phyloP scores from a whole-genome alignment of 441 rosid species.

The Bocquillonia castaneifolia region DNA sequence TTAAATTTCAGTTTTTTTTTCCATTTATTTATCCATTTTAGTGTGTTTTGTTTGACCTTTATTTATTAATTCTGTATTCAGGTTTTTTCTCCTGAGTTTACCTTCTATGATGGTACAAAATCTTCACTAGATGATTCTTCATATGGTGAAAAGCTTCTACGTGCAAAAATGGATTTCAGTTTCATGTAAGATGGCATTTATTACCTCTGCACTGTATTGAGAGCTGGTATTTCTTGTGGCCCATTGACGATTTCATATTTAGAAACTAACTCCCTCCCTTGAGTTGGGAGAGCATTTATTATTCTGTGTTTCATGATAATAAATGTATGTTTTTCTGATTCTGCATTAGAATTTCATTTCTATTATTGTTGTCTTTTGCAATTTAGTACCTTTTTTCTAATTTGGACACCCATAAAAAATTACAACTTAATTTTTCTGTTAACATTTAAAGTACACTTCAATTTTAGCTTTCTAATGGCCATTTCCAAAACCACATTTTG shows the following conservation, averaged over 20 bases:
- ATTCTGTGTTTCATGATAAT: background rate
- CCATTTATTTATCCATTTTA: no score
- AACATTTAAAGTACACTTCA: background rate
- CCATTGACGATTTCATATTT: background rate
- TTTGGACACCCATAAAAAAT: no score
- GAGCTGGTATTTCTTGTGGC: background rate
- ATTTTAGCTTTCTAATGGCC: background rate
- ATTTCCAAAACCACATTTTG: background rate
- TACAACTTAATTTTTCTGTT: no score
- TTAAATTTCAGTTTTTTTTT: background rate
- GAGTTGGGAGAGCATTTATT: background rate
- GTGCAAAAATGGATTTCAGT: slow-evolving; percentile 92
- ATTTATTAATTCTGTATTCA: slow-evolving; percentile 30
- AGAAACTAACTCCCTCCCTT: background rate
- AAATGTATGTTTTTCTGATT: no score
- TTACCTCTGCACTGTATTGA: slow-evolving; percentile 4
- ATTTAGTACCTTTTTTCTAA: no score
- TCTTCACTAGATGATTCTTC: slow-evolving; percentile 80
- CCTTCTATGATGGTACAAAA: slow-evolving; percentile 94
- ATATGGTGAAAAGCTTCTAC: slow-evolving; percentile 85
- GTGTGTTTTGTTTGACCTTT: slow-evolving; percentile 7
- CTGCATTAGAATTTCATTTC: no score
- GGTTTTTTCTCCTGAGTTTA: slow-evolving; percentile 97
- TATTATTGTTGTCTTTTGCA: background rate
- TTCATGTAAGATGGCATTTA: slow-evolving; percentile 67